These are phyloP conservation scores for Plasmodium vivax DNA, from an alignment of 169 alveolate genomes.

Conservation along the genomic window DNA sequence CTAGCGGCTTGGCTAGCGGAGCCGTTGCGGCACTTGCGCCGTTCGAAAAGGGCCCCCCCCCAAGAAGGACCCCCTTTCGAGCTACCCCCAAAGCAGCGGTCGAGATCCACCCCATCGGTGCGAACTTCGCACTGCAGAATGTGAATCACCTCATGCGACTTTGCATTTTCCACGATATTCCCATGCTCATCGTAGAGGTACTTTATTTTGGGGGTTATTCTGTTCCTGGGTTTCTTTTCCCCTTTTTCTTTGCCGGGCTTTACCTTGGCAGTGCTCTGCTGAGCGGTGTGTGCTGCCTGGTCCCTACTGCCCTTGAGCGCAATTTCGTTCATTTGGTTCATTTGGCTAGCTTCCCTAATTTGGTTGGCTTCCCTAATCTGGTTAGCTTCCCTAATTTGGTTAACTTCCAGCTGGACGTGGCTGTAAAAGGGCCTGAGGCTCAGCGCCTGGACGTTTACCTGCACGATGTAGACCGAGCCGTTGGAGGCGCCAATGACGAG, in stretches of 20 bases:
- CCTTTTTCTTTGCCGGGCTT: constrained; percentile 1
- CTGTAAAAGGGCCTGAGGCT: constrained; percentile 35
- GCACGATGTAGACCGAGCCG: constrained; percentile 66
- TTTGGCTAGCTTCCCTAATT: too few species aligned
- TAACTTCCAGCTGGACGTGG: constrained; percentile 8
- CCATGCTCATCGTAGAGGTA: constrained; percentile 67
- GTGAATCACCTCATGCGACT: constrained; percentile 42
- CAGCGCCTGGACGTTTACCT: background rate
- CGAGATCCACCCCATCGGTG: background rate
- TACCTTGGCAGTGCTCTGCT: background rate
- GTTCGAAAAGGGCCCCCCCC: background rate
- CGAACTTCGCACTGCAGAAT: constrained; percentile 9
- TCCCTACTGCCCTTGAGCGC: background rate
- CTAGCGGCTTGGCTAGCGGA: too few species aligned
- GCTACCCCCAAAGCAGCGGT: background rate
- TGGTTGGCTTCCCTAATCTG: too few species aligned
- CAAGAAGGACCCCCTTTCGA: background rate
- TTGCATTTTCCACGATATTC: constrained; percentile 26
- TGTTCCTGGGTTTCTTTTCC: constrained; percentile 38
- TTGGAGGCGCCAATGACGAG: constrained; percentile 65
- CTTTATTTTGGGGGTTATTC: constrained; percentile 63
- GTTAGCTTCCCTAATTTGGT: constrained; percentile 18
- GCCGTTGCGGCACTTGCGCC: background rate
- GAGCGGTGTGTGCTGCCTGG: background rate
- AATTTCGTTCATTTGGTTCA: too few species aligned